Evolutionary conservation across 805 yeast species (phyloP), one percentile per base, ranked within the genome.

Genomic region (Naumovozyma castellii): DNA sequence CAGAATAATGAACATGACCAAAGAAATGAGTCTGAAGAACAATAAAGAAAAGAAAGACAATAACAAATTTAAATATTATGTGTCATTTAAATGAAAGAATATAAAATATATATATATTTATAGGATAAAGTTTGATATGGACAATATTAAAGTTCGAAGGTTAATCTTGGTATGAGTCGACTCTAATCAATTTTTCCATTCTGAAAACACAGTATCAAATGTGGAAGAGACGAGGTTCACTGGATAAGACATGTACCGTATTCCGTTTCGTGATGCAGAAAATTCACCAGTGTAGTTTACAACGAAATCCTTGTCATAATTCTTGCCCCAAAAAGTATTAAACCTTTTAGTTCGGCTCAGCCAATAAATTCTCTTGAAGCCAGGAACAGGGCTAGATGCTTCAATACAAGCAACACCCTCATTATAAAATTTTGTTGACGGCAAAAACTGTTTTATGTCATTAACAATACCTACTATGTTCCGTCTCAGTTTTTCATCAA

Each of bases 331-430:
- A 33, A 59, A 47, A 1, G 44, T 39, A 17, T 42, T 43, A 3
- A 35, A 41, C 38, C 65, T 49, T 34, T 51, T 54, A 2, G 46
- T 43, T 5, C 50, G 49, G 30, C 57, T 59, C 20, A 60, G 43
- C 67, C 67, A 61, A 40, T 55, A 49, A 25, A 62, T 45, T 38
- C 65, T 54, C 17, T 54, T 57, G 40, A 61, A 62, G 2, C 53
- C 52, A 12, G 51, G 48, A 2, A 56, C 50, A 5, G 63, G 57
- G 36, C 62, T 54, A 3, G 43, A 36, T 13, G 41, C 40, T 8
- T 48, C 34, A n/a, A 59, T 39, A 35, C 62, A 52, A 32, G 59
- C 65, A 3, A 53, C 44, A 3, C 50, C 46, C 22, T 43, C 45
- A 18, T 50, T 48, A 6, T 48, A 37, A 35, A 53, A 57, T 33